A percentile compares a stretch with the other conserved stretches of the same genome.
These are phyloP conservation scores for Helotiales sp. DNA, from an alignment of 2,329 filamentous ascomycete species.

Conservation along the genomic window DNA sequence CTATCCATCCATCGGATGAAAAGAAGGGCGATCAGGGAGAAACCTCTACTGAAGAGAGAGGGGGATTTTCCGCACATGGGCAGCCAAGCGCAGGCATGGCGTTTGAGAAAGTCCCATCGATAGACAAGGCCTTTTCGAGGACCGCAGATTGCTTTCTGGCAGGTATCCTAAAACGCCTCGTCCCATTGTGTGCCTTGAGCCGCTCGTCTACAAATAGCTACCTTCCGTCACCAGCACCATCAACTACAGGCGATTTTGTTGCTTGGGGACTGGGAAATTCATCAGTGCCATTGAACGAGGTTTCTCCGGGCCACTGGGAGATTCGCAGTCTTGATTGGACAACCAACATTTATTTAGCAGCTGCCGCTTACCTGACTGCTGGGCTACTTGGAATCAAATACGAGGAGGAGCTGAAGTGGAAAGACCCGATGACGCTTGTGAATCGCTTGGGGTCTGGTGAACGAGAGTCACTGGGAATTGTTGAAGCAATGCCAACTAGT, in stretches of 20 bases:
- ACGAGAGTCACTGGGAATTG: too few species aligned
- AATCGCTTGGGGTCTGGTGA: too few species aligned
- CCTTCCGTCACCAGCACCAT: background rate
- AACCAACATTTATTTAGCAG: background rate
- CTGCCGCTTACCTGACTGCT: background rate
- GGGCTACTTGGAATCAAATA: too few species aligned
- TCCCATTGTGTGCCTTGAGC: conserved; percentile 15
- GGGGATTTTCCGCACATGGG: too few species aligned
- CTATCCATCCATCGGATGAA: conserved; percentile 3
- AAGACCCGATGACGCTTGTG: too few species aligned
- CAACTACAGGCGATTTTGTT: conserved; percentile 6
- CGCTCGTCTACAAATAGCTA: conserved; percentile 5
- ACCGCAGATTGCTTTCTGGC: conserved; percentile 18
- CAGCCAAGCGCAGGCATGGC: too few species aligned
- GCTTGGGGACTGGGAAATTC: conserved; percentile 14
- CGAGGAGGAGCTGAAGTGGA: too few species aligned
- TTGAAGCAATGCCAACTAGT: too few species aligned
- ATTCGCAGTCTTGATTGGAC: background rate
- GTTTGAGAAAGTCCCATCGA: too few species aligned
- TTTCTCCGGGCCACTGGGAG: conserved; percentile 18
- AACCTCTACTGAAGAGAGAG: too few species aligned
- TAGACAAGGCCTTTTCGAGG: too few species aligned
- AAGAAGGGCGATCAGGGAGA: too few species aligned
- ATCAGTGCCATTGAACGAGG: background rate
- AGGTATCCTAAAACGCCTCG: conserved; percentile 18